These are phyloP conservation scores for Urtica urens DNA, from an alignment of 306 rosid genomes.

Conservation along the genomic window DNA sequence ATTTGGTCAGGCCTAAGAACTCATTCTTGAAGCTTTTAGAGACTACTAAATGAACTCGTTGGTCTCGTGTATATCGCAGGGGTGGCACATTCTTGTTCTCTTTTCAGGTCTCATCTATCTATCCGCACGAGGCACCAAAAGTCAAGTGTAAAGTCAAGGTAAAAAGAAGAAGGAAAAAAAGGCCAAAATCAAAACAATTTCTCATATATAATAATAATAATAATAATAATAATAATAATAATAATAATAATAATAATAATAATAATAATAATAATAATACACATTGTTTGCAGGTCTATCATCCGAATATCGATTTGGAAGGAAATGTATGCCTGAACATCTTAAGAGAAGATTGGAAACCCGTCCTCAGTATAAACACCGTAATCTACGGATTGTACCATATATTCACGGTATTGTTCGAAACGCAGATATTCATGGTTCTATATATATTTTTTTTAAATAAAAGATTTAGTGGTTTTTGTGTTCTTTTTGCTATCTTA, in stretches of 20 bases:
- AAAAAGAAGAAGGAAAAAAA: too few species aligned
- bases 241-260: too few species aligned
- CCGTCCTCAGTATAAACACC: slow-evolving; percentile 81
- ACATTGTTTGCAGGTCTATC: slow-evolving; percentile 51
- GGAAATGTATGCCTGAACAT: slow-evolving; percentile 94
- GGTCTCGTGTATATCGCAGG: slow-evolving; percentile 30
- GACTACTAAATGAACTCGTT: slow-evolving; percentile 1
- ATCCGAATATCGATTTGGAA: slow-evolving; percentile 95
- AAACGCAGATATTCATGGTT: not conserved
- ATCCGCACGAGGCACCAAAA: slow-evolving; percentile 92
- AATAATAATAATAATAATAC: too few species aligned
- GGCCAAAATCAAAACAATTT: too few species aligned
- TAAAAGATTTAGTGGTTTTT: slow-evolving; percentile 1
- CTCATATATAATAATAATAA: too few species aligned
- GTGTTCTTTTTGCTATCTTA: slow-evolving; percentile 2
- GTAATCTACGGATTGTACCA: slow-evolving; percentile 78
- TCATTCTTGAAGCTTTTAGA: too few species aligned
- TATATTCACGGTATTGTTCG: slow-evolving; percentile 59
- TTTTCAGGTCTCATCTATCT: slow-evolving; percentile 63
- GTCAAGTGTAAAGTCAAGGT: slow-evolving; percentile 98
- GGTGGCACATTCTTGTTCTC: slow-evolving; percentile 73
- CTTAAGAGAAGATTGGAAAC: slow-evolving; percentile 96
- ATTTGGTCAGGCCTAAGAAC: not conserved
- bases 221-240: too few species aligned
- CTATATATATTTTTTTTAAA: not conserved